Evolutionary conservation across 2,329 filamentous ascomycete species (phyloP).

Genomic region (Microcyclosporella mali): DNA sequence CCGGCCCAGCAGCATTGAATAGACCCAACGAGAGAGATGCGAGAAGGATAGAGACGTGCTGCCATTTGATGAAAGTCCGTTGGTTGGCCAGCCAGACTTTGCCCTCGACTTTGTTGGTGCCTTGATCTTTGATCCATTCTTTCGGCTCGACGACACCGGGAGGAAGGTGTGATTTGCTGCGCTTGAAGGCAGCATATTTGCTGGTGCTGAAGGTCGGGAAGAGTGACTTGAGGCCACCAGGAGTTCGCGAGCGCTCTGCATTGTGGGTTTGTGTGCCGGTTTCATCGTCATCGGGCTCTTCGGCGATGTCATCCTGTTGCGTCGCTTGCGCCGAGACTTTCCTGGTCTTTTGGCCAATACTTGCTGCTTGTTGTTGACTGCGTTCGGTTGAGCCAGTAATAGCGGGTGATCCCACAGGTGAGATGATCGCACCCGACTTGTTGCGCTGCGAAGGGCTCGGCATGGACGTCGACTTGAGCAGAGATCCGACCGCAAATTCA

Average conservation of each 20-base stretch:
- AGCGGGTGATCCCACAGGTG: constrained; percentile 59
- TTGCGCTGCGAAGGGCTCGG: constrained; percentile 29
- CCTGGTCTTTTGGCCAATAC: constrained; percentile 12
- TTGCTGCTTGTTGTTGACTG: constrained; percentile 9
- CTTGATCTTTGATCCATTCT: constrained; percentile 89
- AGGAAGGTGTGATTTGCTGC: constrained; percentile 55
- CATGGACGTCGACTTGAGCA: constrained; percentile 54
- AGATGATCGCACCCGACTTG: constrained; percentile 59
- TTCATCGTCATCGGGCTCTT: constrained; percentile 46
- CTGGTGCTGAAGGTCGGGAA: constrained; percentile 78
- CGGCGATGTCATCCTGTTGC: constrained; percentile 33
- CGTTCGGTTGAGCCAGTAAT: constrained; percentile 7
- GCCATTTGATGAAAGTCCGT: constrained; percentile 97
- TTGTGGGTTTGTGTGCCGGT: constrained; percentile 35
- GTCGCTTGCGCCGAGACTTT: constrained; percentile 17
- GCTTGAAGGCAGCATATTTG: constrained; percentile 59
- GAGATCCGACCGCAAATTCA: constrained; percentile 80
- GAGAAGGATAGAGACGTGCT: constrained; percentile 85
- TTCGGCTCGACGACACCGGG: constrained; percentile 82
- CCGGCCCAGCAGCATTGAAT: constrained; percentile 76
- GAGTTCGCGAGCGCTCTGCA: constrained; percentile 37
- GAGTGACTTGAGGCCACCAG: constrained; percentile 59
- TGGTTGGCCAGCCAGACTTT: constrained; percentile 99
- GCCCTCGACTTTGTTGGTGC: constrained; percentile 85
- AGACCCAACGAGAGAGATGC: constrained; percentile 76